Conservation (phyloP, 495 filamentous ascomycete species). For the Glarea lozoyensis region DNA sequence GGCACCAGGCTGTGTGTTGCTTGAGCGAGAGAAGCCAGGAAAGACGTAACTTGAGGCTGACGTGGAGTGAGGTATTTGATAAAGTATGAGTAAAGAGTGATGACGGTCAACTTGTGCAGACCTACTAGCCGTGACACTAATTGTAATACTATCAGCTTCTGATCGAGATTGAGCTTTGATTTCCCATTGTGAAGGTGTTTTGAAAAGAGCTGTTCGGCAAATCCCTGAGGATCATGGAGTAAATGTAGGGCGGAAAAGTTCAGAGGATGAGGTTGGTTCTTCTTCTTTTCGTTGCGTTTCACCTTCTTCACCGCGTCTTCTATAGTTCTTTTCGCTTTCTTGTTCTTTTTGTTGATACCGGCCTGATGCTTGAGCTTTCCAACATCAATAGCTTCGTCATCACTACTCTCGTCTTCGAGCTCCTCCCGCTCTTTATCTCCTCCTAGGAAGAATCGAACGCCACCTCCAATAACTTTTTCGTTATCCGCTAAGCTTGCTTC, state of each 20-base stretch:
- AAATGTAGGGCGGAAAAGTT: slow-evolving; percentile 99
- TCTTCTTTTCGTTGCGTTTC: slow-evolving; percentile 78
- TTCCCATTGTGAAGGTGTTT: slow-evolving; percentile 85
- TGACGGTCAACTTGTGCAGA: slow-evolving; percentile 79
- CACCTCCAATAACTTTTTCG: slow-evolving; percentile 80
- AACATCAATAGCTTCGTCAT: slow-evolving; percentile 71
- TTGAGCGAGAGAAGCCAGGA: slow-evolving; percentile 88
- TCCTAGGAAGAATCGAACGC: slow-evolving; percentile 89
- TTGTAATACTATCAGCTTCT: slow-evolving; percentile 79
- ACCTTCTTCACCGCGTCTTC: slow-evolving; percentile 71
- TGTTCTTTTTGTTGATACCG: slow-evolving; percentile 91
- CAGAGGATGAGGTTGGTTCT: slow-evolving; percentile 72
- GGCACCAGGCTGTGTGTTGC: slow-evolving; percentile 85
- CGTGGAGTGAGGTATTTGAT: slow-evolving; percentile 78
- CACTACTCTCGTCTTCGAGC: slow-evolving; percentile 77
- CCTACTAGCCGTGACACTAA: slow-evolving; percentile 86
- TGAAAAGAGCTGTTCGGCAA: slow-evolving; percentile 81
- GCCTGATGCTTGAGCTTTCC: slow-evolving; percentile 73
- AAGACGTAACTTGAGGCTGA: slow-evolving; percentile 88
- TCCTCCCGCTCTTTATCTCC: slow-evolving; percentile 93
- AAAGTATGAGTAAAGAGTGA: slow-evolving; percentile 81
- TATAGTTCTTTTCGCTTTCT: slow-evolving; percentile 69
- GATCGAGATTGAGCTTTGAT: slow-evolving; percentile 81
- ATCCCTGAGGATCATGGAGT: slow-evolving; percentile 90
- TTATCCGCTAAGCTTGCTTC: slow-evolving; percentile 75